Base-by-base conservation (phyloP, 805 yeast species). In the Kazachstania martiniae region DNA sequence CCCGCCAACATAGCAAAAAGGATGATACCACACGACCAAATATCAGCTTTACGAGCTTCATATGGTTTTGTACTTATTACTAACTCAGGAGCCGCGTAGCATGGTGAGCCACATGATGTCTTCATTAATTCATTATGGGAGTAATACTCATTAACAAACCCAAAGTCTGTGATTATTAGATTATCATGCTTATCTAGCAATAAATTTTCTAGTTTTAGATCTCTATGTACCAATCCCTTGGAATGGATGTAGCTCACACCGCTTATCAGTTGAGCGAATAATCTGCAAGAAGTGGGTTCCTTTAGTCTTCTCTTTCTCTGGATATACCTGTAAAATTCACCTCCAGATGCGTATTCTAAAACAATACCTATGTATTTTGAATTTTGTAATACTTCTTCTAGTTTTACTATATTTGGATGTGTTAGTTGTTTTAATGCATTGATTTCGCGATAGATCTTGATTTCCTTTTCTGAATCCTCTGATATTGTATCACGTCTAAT, bases 1-100 rank as follows among this genome's bases (percentile, higher is more conserved):
- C 98, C 98, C 1, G 97, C 89, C 34, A 91, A 66, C 95, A 91
- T 91, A 9, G 98, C 97, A 53, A 89, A 91, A 27, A 91, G 61
- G 33, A 91, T 91, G 14, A 91, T 86, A 35, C 98, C 98, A 46
- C 94, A 74, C 1, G 95, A 84, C 98, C 98, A 91, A 25, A 89
- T 79, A 59, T 91, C 98, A 18, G 84, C 96, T 57, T 86, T 87
- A 41, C 86, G 72, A 12, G 95, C 96, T 46, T 84, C 86, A 56
- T 91, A 91, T n/a, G 93, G 86, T 34, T 77, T 70, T 41, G 76
- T 82, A n/a, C 87, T 77, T 19, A 84, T 77, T 3, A 91, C 98
- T 35, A 91, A 63, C 53, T 91, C 98, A 1, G 98, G 98, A 2
- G 98, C 98, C 0, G 98, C 98, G 58, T 89, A 89, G 56, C 98